Base-by-base conservation (phyloP, 2,329 filamentous ascomycete genomes). In the Neofusicoccum parvum region DNA sequence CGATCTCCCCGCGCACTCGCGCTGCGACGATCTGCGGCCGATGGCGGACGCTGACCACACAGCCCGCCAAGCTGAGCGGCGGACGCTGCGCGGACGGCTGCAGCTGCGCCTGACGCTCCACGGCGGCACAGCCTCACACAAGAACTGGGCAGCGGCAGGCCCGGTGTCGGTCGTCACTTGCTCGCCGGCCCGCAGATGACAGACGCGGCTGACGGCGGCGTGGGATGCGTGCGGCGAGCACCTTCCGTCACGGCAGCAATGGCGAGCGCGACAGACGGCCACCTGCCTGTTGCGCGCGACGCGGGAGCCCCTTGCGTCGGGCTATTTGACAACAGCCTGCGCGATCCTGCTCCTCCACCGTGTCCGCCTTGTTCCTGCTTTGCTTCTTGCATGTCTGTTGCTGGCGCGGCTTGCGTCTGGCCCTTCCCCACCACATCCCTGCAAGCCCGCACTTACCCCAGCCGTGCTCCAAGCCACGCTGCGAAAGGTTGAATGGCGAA, bases 381-480 rank as follows among this genome's bases (percentile, higher is more conserved):
- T 46, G 43, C 43, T 46, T 17, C 7, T 39, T 53, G 9, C 50
- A 39, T 53, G n/a, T 39, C n/a, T 17, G 15, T 37, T 39, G 50
- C 37, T 56, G 17, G 36, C 10, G 37, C 51, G n/a, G 15, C 9
- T n/a, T 36, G 39, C 54, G 54, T 34, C 46, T 46, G 17, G 56
- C 27, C 41, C 56, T 39, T 46, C 48, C 56, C n/a, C 11, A 11
- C 20, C 12, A 2, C 39, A 46, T 46, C 54, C 41, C 54, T 59
- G 54, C 54, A 17, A 14, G 23, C 4, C 41, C 27, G 41, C 43
- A 60, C 27, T 37, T 60, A 20, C 56, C 56, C 56, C 56, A 60
- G 56, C 56, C 56, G 56, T 60, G 56, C 56, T 48, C 43, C 56
- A 48, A 48, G 56, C 56, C 56, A 60, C 56, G 48, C 5, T 48